Conservation (phyloP, 2,329 filamentous ascomycete species). For the Helotiales sp. region DNA sequence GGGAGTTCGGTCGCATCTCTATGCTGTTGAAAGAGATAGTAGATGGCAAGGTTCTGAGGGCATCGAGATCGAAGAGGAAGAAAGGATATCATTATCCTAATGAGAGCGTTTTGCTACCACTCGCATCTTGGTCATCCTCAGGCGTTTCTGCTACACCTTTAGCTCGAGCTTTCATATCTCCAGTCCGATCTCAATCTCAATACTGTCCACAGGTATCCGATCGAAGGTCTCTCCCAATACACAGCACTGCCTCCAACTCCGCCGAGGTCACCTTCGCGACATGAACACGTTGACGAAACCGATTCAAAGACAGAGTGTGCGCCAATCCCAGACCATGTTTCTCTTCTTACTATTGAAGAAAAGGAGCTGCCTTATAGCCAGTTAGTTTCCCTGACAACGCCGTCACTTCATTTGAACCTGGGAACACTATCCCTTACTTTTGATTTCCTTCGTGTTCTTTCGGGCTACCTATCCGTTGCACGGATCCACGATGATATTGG, state of each 20-base stretch:
- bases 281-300: not conserved
- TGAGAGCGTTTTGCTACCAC: conserved; percentile 28
- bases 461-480: conserved; percentile 18
- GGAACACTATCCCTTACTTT: conserved; percentile 23
- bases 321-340: conserved; percentile 6
- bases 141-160: conserved; percentile 17
- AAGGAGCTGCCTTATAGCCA: conserved; percentile 24
- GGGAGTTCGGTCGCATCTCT: conserved; percentile 16
- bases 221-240: not conserved
- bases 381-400: conserved; percentile 15
- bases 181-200: conserved; percentile 15
- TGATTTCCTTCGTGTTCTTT: conserved; percentile 21
- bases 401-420: conserved; percentile 19
- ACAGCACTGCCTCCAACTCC: conserved; percentile 23
- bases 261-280: conserved; percentile 17
- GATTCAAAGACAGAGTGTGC: not conserved
- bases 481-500: not conserved
- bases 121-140: conserved; percentile 25
- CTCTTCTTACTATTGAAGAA: conserved; percentile 13
- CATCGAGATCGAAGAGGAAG: conserved; percentile 17
- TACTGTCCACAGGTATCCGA: not conserved
- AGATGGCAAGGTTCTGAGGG: conserved; percentile 20
- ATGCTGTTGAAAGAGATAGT: conserved; percentile 22
- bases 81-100: conserved; percentile 22
- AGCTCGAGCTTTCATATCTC: conserved; percentile 22